These are phyloP conservation scores for Beauveria australis DNA, from an alignment of 2,329 filamentous ascomycete genomes.

Conservation along the genomic window DNA sequence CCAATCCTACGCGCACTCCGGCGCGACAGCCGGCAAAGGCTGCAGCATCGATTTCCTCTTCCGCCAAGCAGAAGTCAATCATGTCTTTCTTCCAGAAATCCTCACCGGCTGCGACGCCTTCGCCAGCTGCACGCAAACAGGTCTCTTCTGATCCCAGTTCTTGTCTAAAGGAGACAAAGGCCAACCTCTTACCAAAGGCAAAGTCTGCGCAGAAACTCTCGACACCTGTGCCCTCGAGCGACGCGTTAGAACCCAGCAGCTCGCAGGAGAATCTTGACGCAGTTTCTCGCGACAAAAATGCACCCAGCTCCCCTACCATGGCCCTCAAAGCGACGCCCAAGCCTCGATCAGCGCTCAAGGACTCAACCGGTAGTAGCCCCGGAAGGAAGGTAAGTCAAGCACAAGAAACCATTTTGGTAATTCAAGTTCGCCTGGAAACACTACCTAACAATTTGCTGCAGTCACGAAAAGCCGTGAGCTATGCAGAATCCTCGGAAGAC, in stretches of 20 bases:
- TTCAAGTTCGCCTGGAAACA: not conserved
- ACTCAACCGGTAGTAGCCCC: constrained; percentile 57
- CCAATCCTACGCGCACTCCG: constrained; percentile 24
- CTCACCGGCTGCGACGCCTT: constrained; percentile 25
- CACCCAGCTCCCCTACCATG: constrained; percentile 33
- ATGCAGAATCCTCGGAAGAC: constrained; percentile 77
- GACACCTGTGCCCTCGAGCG: constrained; percentile 76
- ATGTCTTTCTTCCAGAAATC: constrained; percentile 37
- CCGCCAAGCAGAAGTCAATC: constrained; percentile 34
- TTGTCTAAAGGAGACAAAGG: constrained; percentile 33
- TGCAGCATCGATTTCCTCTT: constrained; percentile 21
- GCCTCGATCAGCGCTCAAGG: constrained; percentile 34
- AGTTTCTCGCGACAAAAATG: constrained; percentile 39
- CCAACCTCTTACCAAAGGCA: constrained; percentile 29
- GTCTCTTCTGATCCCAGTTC: constrained; percentile 25
- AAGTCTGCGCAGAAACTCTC: constrained; percentile 29
- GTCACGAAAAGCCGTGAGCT: constrained; percentile 58
- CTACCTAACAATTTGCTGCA: constrained; percentile 17
- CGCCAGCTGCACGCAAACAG: constrained; percentile 25
- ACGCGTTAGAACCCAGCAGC: constrained; percentile 58
- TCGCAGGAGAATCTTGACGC: constrained; percentile 56
- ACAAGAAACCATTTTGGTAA: no score
- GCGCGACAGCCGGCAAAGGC: constrained; percentile 22
- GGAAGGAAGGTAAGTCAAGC: constrained; percentile 59
- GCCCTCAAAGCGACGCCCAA: constrained; percentile 33